Evolutionary conservation across 1,139 yeast species (phyloP), one percentile per base, ranked within the genome.

Genomic region (Yamadazyma siamensis): DNA sequence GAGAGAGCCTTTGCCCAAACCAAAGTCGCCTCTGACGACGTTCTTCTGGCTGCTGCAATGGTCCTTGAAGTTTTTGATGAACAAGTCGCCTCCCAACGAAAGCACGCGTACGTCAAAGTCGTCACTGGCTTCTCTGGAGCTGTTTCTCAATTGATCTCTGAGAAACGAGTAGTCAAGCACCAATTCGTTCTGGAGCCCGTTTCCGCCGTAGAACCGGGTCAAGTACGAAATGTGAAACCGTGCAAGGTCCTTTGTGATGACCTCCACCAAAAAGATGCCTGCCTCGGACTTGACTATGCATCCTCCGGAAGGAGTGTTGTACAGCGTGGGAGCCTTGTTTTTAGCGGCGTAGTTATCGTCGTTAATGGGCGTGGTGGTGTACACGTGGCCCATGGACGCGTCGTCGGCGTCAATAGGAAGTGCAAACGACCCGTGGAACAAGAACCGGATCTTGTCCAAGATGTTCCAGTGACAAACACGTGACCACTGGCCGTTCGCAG

Each of bases 361-460:
- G 5, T 51, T 49, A 7, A 25, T 20, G 29, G 38, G 33, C 2
- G 60, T 53, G 0, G 71, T 61, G 1, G 47, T 26, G 15, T 32
- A 47, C 1, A 48, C 38, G 37, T 68, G 67, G 1, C 50, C 52
- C 42, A 65, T 65, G 6, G 35, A 20, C 5, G 16, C 13, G 24
- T 39, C 38, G 17, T 31, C 28, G 6, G 47, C 23, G 50, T 91
- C 97, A 8, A 65, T 53, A 0, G 94, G 94, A 17, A 84, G 53
- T 3, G 80, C 58, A 54, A 89, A 89, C 1, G 86, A 75, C 5
- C 84, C 94, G 54, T 91, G 97, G 50, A 75, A 76, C 27, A 87
- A 59, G 52, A 83, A 91, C 46, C 96, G 67, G 31, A 86, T 49
- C 27, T 84, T 55, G 53, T 91, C 98, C 34, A 86, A 60, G 38